Conservation (phyloP, 495 filamentous ascomycete genomes). For the Podospora fimiseda region DNA sequence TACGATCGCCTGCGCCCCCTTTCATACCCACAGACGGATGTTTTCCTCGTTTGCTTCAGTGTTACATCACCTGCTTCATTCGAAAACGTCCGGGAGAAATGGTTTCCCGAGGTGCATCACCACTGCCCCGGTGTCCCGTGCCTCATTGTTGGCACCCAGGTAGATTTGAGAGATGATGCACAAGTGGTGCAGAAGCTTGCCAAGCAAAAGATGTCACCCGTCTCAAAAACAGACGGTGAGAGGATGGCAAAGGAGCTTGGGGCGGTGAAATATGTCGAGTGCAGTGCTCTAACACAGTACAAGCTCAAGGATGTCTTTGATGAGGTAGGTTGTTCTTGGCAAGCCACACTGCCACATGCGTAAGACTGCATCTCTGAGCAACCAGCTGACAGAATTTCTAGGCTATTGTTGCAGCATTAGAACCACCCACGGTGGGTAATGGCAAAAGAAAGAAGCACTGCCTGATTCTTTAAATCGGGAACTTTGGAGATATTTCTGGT, state of each 20-base stretch:
- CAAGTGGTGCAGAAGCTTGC: constrained; percentile 82
- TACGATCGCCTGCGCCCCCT: constrained; percentile 94
- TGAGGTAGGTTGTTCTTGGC: constrained; percentile 58
- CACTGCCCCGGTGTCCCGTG: constrained; percentile 98
- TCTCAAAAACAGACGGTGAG: constrained; percentile 87
- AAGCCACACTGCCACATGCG: background rate
- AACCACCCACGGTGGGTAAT: no score
- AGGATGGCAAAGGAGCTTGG: constrained; percentile 92
- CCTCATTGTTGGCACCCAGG: constrained; percentile 95
- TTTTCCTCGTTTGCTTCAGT: constrained; percentile 97
- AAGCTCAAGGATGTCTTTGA: constrained; percentile 99
- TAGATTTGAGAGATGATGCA: constrained; percentile 89
- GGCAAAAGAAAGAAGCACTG: constrained; percentile 59
- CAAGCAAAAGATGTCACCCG: constrained; percentile 92
- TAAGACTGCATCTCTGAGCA: background rate
- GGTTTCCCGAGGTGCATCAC: constrained; percentile 97
- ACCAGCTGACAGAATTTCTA: constrained; percentile 25
- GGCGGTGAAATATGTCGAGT: constrained; percentile 98
- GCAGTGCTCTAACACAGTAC: constrained; percentile 94
- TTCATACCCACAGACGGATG: constrained; percentile 97
- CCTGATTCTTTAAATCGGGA: constrained; percentile 40
- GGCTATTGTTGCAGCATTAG: constrained; percentile 86
- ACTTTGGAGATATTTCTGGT: constrained; percentile 4
- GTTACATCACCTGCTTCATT: constrained; percentile 98
- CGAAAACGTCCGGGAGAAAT: constrained; percentile 98